Evolutionary conservation across 2,329 filamentous ascomycete species (phyloP).

Genomic region (Setomelanomma holmii): DNA sequence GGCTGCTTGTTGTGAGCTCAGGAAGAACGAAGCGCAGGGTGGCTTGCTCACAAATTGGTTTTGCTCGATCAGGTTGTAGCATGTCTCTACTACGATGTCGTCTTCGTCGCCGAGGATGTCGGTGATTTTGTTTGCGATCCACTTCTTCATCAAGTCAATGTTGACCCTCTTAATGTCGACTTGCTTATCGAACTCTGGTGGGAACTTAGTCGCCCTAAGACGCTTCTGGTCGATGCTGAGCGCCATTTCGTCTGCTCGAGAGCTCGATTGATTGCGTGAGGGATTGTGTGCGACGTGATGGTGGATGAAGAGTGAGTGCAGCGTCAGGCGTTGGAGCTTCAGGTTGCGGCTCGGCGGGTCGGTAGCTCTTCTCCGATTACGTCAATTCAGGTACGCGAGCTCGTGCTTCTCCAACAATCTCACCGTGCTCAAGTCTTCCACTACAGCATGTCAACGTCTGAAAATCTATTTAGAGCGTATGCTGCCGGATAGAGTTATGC

Average conservation of each 20-base stretch:
- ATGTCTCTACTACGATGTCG: constrained; percentile 91
- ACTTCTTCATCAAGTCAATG: constrained; percentile 97
- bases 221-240: constrained; percentile 88
- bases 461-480: too few species aligned
- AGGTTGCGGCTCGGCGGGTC: constrained; percentile 16
- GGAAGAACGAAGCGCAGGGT: background rate
- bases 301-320: background rate
- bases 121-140: constrained; percentile 89
- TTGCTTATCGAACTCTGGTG: constrained; percentile 90
- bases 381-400: constrained; percentile 20
- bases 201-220: constrained; percentile 90
- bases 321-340: constrained; percentile 13
- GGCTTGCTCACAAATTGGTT: constrained; percentile 72
- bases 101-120: constrained; percentile 92
- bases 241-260: constrained; percentile 65
- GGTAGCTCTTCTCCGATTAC: constrained; percentile 14
- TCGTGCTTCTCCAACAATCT: background rate
- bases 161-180: constrained; percentile 99
- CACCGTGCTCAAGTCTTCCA: too few species aligned
- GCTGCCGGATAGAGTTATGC: too few species aligned
- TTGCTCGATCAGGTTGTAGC: constrained; percentile 73
- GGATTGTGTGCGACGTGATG: background rate
- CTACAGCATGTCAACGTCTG: too few species aligned
- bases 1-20: constrained; percentile 64
- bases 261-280: background rate